A percentile compares a stretch with the other conserved stretches of the same genome.
Conservation (phyloP, 163 green algal genomes). For the Prototheca cutis region DNA sequence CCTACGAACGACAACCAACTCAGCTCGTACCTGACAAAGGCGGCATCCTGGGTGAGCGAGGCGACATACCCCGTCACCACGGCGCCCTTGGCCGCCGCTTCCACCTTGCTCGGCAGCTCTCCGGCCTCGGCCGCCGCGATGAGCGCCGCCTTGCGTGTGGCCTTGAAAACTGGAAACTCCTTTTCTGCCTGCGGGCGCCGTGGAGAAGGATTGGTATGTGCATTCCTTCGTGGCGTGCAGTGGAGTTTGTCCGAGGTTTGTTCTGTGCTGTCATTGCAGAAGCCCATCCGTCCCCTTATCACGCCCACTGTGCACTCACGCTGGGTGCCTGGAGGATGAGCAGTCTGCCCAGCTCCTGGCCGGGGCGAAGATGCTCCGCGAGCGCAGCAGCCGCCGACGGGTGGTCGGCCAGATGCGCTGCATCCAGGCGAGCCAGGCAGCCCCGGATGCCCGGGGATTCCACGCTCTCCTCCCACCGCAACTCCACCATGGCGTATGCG, state of each 20-base stretch:
- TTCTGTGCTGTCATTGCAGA: conserved; percentile 2
- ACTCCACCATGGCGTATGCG: conserved; percentile 8
- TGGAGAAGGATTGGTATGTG: no score
- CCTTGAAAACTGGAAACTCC: no score
- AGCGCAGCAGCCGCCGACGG: conserved; percentile 44
- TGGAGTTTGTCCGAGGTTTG: no score
- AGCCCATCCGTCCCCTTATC: background rate
- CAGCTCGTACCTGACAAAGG: conserved; percentile 34
- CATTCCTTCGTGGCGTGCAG: no score
- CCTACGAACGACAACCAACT: no score
- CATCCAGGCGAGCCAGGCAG: conserved; percentile 40
- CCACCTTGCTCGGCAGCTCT: conserved; percentile 34
- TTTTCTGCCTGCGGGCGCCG: no score
- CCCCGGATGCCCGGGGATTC: background rate
- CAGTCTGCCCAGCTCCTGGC: conserved; percentile 31
- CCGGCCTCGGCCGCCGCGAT: conserved; percentile 34
- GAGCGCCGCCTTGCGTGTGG: conserved; percentile 69
- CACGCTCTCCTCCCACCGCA: background rate
- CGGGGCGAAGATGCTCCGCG: conserved; percentile 27
- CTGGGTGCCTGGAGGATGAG: conserved; percentile 63
- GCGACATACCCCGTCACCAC: conserved; percentile 73
- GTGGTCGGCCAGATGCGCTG: conserved; percentile 74
- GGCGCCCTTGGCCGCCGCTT: conserved; percentile 32
- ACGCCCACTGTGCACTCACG: conserved; percentile 6
- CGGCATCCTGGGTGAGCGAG: conserved; percentile 46